phyloP scores from a whole-genome alignment of 2,329 filamentous ascomycete species.

The Aspergillus tubingensis region DNA sequence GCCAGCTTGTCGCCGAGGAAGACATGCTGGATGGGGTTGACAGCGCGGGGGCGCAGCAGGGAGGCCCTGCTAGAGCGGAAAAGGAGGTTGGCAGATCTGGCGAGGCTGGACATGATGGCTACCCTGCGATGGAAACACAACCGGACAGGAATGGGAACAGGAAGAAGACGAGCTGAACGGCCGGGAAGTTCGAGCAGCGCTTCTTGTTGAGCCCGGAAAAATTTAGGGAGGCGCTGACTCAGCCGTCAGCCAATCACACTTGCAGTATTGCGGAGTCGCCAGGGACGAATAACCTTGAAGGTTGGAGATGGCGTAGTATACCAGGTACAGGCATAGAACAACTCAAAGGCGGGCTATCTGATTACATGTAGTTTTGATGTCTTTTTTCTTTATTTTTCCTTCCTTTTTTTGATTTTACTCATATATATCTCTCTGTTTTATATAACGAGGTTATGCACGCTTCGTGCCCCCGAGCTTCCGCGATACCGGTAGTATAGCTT shows the following conservation, averaged over 20 bases:
- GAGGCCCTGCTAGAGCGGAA: constrained; percentile 78
- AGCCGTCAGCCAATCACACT: constrained; percentile 36
- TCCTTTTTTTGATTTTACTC: no score
- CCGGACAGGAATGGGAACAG: constrained; percentile 27
- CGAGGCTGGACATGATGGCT: constrained; percentile 74
- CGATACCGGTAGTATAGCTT: no score
- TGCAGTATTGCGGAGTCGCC: constrained; percentile 32
- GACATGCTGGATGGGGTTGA: constrained; percentile 72
- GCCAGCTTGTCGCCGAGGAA: constrained; percentile 48
- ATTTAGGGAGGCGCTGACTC: constrained; percentile 44
- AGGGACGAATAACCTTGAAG: background rate
- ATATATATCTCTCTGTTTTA: no score
- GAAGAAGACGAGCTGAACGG: constrained; percentile 31
- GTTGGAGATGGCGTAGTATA: background rate
- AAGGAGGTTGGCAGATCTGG: constrained; percentile 76
- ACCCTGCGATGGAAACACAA: constrained; percentile 33
- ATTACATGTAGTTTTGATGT: no score
- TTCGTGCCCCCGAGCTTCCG: no score
- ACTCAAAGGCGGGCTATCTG: no score
- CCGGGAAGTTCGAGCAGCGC: constrained; percentile 13
- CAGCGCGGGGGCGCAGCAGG: constrained; percentile 66
- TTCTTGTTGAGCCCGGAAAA: constrained; percentile 27
- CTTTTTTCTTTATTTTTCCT: no score
- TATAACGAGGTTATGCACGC: no score
- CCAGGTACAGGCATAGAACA: background rate